Evolutionary conservation across 1,139 yeast species (phyloP).

Genomic region (Zygosaccharomyces pseudobailii): DNA sequence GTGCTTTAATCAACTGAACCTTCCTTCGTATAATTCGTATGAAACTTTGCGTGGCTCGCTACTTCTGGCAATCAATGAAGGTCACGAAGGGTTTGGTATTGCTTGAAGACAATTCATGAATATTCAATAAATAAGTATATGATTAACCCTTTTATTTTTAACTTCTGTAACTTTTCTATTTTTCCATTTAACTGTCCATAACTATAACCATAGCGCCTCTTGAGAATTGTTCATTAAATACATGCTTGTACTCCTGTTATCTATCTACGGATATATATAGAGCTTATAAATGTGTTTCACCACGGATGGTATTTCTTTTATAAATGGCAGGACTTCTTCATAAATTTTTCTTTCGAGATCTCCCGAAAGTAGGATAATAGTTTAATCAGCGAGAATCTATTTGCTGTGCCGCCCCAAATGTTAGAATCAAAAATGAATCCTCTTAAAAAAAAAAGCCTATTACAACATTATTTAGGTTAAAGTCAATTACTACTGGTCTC

Average conservation of each 20-base stretch:
- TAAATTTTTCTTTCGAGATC: no score
- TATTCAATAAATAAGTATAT: no score
- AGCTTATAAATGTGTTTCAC: no score
- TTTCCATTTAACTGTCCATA: no score
- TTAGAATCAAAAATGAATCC: neutral
- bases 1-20: constrained; percentile 89
- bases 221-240: no score
- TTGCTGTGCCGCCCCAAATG: neutral
- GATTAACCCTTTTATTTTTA: neutral
- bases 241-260: no score
- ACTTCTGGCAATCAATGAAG: constrained; percentile 85
- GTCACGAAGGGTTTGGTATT: constrained; percentile 89
- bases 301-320: no score
- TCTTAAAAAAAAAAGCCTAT: neutral
- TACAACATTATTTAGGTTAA: neutral
- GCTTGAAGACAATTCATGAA: constrained; percentile 18
- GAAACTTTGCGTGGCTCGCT: constrained; percentile 79
- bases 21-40: constrained; percentile 89
- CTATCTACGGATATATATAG: no score
- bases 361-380: no score
- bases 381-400: no score
- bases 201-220: no score
- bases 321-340: no score
- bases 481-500: neutral
- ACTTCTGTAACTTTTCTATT: neutral